Conservation (phyloP, 176 grass and related monocot genomes). For the Eleusine coracana region DNA sequence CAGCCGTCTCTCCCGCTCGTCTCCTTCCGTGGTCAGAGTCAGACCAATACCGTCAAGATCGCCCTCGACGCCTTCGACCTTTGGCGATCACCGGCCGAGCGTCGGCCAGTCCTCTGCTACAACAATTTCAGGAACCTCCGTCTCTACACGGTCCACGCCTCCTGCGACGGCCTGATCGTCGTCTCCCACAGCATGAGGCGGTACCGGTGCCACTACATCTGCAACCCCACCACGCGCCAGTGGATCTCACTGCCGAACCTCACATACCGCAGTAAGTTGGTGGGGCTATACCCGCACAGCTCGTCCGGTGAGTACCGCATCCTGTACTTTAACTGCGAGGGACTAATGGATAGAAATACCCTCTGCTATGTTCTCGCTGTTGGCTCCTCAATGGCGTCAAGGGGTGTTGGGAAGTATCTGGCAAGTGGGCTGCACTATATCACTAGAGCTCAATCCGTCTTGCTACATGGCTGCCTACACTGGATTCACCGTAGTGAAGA, state of each 20-base stretch:
- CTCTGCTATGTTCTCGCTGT: background rate
- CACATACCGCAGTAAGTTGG: background rate
- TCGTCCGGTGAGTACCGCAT: slow-evolving; percentile 23
- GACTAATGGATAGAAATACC: background rate
- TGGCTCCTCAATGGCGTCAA: too few relatives aligned
- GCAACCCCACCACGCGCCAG: slow-evolving; percentile 27
- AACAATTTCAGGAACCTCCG: background rate
- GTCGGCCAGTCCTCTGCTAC: background rate
- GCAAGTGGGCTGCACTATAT: too few relatives aligned
- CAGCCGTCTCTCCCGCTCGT: slow-evolving; percentile 27
- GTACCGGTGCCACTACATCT: slow-evolving; percentile 2
- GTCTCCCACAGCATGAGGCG: background rate
- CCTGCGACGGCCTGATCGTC: slow-evolving; percentile 28
- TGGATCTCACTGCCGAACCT: background rate
- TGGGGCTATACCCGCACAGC: slow-evolving; percentile 5
- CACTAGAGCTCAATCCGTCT: too few relatives aligned
- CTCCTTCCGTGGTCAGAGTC: background rate
- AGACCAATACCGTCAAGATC: too few relatives aligned
- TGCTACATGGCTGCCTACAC: too few relatives aligned
- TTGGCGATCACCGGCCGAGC: background rate
- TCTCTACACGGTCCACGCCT: background rate
- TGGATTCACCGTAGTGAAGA: too few relatives aligned
- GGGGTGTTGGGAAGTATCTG: too few relatives aligned
- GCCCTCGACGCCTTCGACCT: background rate
- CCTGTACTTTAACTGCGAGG: background rate